Conservation (phyloP, 495 filamentous ascomycete species). For the Alectoria sarmentosa region DNA sequence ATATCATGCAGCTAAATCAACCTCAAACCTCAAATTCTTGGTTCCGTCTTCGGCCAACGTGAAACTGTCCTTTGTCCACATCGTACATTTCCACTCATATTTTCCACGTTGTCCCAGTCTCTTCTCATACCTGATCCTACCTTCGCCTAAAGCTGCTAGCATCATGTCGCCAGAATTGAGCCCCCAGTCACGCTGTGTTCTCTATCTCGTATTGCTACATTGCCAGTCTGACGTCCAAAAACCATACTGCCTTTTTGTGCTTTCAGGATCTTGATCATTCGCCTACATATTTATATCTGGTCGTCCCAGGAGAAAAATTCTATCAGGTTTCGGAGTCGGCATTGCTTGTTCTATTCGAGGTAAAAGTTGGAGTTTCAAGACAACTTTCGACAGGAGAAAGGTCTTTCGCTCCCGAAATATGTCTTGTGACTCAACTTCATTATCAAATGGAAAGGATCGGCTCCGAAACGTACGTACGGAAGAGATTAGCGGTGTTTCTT, state of each 20-base stretch:
- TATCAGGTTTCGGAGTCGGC: background rate
- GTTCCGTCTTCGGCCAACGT: background rate
- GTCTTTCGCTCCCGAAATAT: background rate
- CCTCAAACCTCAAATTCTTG: background rate
- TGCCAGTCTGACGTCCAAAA: background rate
- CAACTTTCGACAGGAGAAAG: background rate
- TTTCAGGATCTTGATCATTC: background rate
- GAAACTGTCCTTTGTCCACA: background rate
- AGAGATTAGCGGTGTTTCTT: slow-evolving; percentile 47
- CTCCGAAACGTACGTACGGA: slow-evolving; percentile 28
- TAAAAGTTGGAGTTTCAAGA: background rate
- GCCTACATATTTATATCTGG: slow-evolving; percentile 33
- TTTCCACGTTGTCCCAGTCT: slow-evolving; percentile 1
- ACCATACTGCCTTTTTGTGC: background rate
- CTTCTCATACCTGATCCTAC: too few relatives aligned
- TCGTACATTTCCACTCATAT: background rate
- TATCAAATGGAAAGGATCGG: too few relatives aligned
- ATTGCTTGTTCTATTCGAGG: background rate
- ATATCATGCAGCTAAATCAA: background rate
- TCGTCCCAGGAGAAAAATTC: slow-evolving; percentile 48
- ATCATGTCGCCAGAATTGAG: background rate
- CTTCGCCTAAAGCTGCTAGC: background rate
- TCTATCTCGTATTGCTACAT: background rate
- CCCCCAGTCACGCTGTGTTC: background rate
- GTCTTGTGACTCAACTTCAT: background rate